Conservation (phyloP, 495 filamentous ascomycete genomes). For the Bathelium albidoporum region DNA sequence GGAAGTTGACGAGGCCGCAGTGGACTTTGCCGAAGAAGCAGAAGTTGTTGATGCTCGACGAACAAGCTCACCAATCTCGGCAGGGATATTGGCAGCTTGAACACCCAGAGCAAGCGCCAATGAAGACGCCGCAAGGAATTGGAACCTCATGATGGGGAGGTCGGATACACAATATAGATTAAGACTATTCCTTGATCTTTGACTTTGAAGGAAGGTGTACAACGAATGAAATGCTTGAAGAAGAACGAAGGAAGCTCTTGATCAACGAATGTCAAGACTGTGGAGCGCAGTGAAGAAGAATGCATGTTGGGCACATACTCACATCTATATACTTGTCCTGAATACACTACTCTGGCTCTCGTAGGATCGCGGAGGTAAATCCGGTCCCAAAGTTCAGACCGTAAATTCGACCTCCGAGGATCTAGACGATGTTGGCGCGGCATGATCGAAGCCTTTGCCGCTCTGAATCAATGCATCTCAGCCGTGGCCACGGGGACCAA, state of each 20-base stretch:
- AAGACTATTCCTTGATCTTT: background rate
- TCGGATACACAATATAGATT: background rate
- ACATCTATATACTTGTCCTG: background rate
- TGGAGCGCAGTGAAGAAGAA: background rate
- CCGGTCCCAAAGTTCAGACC: background rate
- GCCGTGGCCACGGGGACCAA: background rate
- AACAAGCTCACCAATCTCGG: background rate
- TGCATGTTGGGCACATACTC: background rate
- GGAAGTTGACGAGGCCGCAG: background rate
- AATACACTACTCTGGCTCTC: background rate
- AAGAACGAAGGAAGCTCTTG: background rate
- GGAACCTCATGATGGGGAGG: background rate
- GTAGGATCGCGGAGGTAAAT: background rate
- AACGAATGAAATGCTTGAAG: background rate
- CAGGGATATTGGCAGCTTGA: slow-evolving; percentile 1
- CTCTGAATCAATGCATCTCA: background rate
- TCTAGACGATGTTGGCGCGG: background rate
- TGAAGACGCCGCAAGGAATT: slow-evolving; percentile 1
- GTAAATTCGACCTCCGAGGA: background rate
- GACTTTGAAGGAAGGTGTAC: background rate
- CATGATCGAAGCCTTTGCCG: background rate
- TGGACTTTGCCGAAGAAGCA: background rate
- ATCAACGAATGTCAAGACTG: background rate
- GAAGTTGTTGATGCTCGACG: background rate
- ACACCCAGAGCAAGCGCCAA: background rate